Evolutionary conservation across 306 rosid genomes (phyloP).

Genomic region (Casuarina glauca): DNA sequence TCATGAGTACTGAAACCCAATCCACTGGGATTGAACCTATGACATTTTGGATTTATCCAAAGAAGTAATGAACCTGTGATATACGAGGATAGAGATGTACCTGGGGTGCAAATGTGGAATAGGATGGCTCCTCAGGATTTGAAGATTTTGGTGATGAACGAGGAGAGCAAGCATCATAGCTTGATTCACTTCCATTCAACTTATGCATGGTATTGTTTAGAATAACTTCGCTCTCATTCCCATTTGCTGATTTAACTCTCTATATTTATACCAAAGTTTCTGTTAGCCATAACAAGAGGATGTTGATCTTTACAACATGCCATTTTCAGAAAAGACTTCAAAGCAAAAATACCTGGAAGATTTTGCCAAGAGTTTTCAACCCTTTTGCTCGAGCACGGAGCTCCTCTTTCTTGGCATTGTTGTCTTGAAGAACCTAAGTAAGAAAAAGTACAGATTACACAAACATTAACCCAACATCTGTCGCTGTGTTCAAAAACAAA

Average conservation of each 20-base stretch:
- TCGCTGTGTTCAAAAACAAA: neutral
- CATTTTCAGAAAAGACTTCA: constrained; percentile 9
- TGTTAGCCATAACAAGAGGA: constrained; percentile 24
- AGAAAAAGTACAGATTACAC: constrained; percentile 32
- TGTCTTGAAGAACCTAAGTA: constrained; percentile 89
- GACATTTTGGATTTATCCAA: neutral
- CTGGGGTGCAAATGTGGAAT: constrained; percentile 43
- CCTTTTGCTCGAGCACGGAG: constrained; percentile 96
- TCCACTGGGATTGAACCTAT: neutral
- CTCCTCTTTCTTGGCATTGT: constrained; percentile 79
- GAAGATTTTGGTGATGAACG: constrained; percentile 54
- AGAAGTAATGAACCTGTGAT: neutral
- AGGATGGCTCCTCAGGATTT: constrained; percentile 43
- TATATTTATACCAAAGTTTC: constrained; percentile 37
- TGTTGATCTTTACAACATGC: constrained; percentile 15
- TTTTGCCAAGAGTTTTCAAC: constrained; percentile 93
- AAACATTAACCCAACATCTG: constrained; percentile 16
- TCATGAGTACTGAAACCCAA: neutral
- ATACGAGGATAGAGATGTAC: constrained; percentile 30
- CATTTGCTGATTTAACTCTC: constrained; percentile 74
- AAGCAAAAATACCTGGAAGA: constrained; percentile 73
- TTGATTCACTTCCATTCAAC: constrained; percentile 73
- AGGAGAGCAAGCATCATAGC: constrained; percentile 47
- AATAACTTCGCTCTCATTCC: constrained; percentile 51
- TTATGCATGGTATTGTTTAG: constrained; percentile 50